These are phyloP conservation scores for Candida caryicola DNA, from an alignment of 805 yeast genomes.

Conservation along the genomic window DNA sequence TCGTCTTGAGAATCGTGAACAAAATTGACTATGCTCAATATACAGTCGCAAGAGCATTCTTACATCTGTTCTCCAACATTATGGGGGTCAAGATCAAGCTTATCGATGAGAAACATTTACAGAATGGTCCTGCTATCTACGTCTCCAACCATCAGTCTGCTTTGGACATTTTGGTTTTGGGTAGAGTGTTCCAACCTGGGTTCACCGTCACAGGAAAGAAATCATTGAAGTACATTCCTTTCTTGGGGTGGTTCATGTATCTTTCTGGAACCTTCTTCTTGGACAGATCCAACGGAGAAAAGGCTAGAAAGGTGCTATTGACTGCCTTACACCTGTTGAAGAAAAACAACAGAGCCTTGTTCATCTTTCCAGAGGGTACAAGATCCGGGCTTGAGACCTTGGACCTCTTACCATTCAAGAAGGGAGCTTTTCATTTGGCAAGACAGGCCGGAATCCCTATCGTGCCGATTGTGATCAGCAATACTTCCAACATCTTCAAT, in stretches of 20 bases:
- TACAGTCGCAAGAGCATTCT: slow-evolving; percentile 83
- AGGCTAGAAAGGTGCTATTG: slow-evolving; percentile 73
- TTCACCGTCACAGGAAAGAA: slow-evolving; percentile 92
- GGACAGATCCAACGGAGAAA: slow-evolving; percentile 73
- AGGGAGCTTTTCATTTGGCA: slow-evolving; percentile 98
- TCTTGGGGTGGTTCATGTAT: slow-evolving; percentile 96
- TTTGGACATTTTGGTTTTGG: slow-evolving; percentile 78
- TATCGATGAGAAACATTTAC: slow-evolving; percentile 59
- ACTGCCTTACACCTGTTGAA: slow-evolving; percentile 64
- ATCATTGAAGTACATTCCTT: slow-evolving; percentile 78
- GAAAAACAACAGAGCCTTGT: slow-evolving; percentile 65
- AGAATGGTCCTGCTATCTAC: slow-evolving; percentile 65
- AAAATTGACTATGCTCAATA: slow-evolving; percentile 82
- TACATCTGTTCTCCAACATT: slow-evolving; percentile 53
- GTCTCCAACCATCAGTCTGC: slow-evolving; percentile 91
- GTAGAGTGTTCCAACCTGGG: slow-evolving; percentile 79
- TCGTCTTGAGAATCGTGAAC: slow-evolving; percentile 62
- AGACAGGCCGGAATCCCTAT: slow-evolving; percentile 88
- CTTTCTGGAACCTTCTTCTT: slow-evolving; percentile 88
- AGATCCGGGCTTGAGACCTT: slow-evolving; percentile 74
- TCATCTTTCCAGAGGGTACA: slow-evolving; percentile 97
- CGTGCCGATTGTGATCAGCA: slow-evolving; percentile 83
- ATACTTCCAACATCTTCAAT: slow-evolving; percentile 73
- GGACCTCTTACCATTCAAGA: slow-evolving; percentile 81
- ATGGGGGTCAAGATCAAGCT: slow-evolving; percentile 72